These are phyloP conservation scores for Annulohypoxylon bovei DNA, from an alignment of 495 filamentous ascomycete genomes.

Conservation along the genomic window DNA sequence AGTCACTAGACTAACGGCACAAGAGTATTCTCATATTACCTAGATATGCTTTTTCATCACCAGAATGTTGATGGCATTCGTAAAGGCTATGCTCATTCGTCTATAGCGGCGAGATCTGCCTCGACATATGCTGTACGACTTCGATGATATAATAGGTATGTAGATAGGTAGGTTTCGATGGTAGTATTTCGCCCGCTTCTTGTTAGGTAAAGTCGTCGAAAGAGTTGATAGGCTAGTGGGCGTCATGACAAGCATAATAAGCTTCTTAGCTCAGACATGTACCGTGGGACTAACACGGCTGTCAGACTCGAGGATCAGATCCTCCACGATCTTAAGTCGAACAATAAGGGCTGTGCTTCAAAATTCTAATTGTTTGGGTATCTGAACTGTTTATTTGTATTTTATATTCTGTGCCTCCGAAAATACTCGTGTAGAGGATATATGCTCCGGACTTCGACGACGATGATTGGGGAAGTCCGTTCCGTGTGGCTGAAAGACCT, in stretches of 20 bases:
- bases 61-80: background rate
- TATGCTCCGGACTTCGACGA: background rate
- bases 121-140: too few species aligned
- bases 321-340: background rate
- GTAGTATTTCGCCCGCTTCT: background rate
- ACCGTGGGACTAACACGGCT: background rate
- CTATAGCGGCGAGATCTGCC: too few species aligned
- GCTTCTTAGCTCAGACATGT: conserved; percentile 1
- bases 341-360: background rate
- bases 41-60: background rate
- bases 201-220: background rate
- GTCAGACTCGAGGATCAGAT: background rate
- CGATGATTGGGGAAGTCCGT: background rate
- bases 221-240: background rate
- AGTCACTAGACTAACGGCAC: background rate
- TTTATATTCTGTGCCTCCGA: background rate
- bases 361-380: background rate
- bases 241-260: background rate
- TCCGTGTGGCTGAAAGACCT: background rate
- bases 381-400: background rate
- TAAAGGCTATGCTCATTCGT: background rate
- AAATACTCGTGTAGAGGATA: background rate
- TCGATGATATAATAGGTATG: too few species aligned
- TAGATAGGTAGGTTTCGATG: background rate
- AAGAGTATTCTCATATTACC: background rate